Evolutionary conservation across 805 yeast species (phyloP), one percentile per base, ranked within the genome.

Genomic region (Cyberlindnera maritima): DNA sequence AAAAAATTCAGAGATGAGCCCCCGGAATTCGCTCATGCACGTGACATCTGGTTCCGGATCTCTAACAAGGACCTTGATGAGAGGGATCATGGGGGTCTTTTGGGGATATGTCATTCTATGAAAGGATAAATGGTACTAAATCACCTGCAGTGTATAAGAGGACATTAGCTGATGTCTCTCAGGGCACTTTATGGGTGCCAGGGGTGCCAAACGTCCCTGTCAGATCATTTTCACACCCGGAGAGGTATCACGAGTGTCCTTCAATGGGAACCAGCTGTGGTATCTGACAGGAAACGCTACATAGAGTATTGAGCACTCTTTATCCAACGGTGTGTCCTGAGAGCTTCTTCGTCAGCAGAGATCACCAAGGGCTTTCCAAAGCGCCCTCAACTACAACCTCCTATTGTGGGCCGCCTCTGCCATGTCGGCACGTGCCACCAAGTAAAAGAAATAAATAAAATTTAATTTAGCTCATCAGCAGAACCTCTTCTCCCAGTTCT

Each of bases 1-100:
- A 44, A 44, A 46, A 46, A 46, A 35, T 46, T 40, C 40, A 31
- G 49, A 42, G 49, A 46, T 46, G 49, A 46, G 49, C 45, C 49
- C 47, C 34, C 47, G 47, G 43, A 26, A 31, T 3, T 10, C 9
- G 8, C 4, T 5, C 25, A 32, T 36, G n/a, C 40, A 37, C 40
- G 40, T 37, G 40, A 23, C n/a, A 7, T 15, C 13, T 7, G 4
- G 13, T 13, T 13, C 31, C n/a, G n/a, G 31, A 14, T 7, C 4
- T 4, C 4, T 28, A 7, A 28, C n/a, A 28, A 11, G 13, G 31
- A 13, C 11, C 31, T 14, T 11, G 31, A 12, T 28, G n/a, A n/a
- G n/a, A n/a, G n/a, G n/a, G n/a, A n/a, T n/a, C n/a, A n/a, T n/a
- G 5, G 31, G 31, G n/a, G 5, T 14, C 13, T 7, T 11, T 28